Conservation (phyloP, 345 rosid genomes). For the Luvunga scandens region DNA sequence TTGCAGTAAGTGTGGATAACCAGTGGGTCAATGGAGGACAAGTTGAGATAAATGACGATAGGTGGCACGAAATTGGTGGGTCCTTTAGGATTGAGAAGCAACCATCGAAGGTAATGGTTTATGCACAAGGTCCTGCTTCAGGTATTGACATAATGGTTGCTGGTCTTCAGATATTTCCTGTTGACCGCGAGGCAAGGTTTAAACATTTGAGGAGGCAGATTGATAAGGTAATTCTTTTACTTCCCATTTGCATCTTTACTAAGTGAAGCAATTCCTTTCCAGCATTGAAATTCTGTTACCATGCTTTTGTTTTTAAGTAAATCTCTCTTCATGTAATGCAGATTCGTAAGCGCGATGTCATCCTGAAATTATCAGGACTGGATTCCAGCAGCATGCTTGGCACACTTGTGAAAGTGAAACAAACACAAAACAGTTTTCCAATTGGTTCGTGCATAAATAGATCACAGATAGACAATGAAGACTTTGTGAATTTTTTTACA, state of each 20-base stretch:
- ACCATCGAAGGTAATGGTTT: constrained; percentile 72
- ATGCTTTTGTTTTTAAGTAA: background rate
- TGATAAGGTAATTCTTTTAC: constrained; percentile 54
- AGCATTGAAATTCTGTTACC: background rate
- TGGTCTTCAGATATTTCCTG: constrained; percentile 81
- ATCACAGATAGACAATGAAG: constrained; percentile 84
- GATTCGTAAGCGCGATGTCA: constrained; percentile 80
- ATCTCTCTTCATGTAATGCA: constrained; percentile 31
- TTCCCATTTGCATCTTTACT: background rate
- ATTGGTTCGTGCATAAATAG: constrained; percentile 84
- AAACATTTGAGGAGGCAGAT: constrained; percentile 51
- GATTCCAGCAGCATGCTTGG: constrained; percentile 42
- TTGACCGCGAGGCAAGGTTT: constrained; percentile 62
- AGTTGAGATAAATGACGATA: constrained; percentile 59
- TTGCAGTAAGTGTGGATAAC: constrained; percentile 78
- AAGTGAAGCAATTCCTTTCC: background rate
- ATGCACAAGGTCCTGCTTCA: constrained; percentile 79
- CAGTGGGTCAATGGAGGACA: constrained; percentile 98
- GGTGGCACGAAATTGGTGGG: constrained; percentile 91
- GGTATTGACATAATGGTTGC: constrained; percentile 81
- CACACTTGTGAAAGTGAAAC: constrained; percentile 54
- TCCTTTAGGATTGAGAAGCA: constrained; percentile 93
- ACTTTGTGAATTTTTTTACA: constrained; percentile 71
- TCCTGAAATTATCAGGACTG: constrained; percentile 57
- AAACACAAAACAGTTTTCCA: constrained; percentile 73